phyloP scores from a whole-genome alignment of 1,139 yeast species.

The Saccharomyces hybrid region DNA sequence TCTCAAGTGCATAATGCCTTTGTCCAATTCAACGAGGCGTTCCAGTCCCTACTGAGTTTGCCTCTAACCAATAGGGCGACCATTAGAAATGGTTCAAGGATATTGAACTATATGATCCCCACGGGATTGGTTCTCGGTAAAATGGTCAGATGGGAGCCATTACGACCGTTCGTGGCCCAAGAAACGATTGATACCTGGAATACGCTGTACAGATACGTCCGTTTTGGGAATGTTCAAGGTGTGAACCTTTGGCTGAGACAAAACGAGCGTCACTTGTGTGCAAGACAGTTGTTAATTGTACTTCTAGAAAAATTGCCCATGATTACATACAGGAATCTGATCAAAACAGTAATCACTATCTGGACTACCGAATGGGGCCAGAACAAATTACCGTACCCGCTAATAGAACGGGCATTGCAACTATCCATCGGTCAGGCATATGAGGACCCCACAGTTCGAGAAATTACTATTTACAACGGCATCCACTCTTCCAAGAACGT shows the following conservation, averaged over 20 bases:
- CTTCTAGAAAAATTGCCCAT: constrained; percentile 29
- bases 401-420: constrained; percentile 16
- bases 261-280: constrained; percentile 14
- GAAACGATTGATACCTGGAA: too few relatives aligned
- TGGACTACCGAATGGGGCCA: constrained; percentile 15
- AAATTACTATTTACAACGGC: too few relatives aligned
- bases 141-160: too few relatives aligned
- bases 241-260: too few relatives aligned
- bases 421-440: constrained; percentile 17
- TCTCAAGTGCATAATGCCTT: constrained; percentile 27
- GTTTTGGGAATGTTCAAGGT: too few relatives aligned
- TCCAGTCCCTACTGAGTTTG: constrained; percentile 11
- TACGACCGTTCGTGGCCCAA: too few relatives aligned
- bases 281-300: constrained; percentile 16
- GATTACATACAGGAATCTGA: too few relatives aligned
- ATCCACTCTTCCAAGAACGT: constrained; percentile 23
- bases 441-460: too few relatives aligned
- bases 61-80: constrained; percentile 5
- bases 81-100: too few relatives aligned
- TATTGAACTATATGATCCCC: constrained; percentile 25
- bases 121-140: too few relatives aligned
- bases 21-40: constrained; percentile 26
- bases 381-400: constrained; percentile 25
- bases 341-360: too few relatives aligned
- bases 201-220: too few relatives aligned